Conservation (phyloP, 768 basidiomycete genomes). For the Astraeus odoratus region DNA sequence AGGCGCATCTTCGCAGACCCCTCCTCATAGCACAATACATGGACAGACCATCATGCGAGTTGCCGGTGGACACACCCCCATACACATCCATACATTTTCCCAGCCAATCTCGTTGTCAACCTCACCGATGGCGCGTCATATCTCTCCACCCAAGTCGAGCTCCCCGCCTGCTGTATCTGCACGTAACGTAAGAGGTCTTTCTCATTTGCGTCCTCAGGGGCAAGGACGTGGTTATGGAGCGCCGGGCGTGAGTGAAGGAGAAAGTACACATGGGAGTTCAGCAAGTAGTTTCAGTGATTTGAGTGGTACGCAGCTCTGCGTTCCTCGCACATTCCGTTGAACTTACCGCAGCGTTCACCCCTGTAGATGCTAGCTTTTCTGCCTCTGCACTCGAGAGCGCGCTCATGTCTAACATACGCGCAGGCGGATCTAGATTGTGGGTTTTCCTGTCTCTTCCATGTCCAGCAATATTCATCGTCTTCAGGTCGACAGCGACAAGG, state of each 20-base stretch:
- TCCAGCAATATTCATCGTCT: background rate
- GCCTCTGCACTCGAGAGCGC: conserved; percentile 78
- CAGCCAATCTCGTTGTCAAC: conserved; percentile 7
- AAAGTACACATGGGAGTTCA: conserved; percentile 62
- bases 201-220: conserved; percentile 38
- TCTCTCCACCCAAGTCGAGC: conserved; percentile 49
- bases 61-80: background rate
- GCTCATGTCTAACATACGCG: conserved; percentile 65
- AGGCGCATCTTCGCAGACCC: background rate
- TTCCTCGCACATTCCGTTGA: background rate
- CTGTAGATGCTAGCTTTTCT: conserved; percentile 63
- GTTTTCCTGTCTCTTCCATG: conserved; percentile 23
- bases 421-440: conserved; percentile 63
- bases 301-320: conserved; percentile 50
- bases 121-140: conserved; percentile 41
- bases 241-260: conserved; percentile 42
- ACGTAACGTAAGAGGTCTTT: conserved; percentile 46
- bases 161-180: conserved; percentile 56
- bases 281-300: conserved; percentile 83
- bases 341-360: background rate
- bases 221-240: conserved; percentile 32
- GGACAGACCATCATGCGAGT: no score
- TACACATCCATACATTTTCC: conserved; percentile 28
- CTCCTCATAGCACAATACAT: background rate
- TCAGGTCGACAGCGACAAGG: conserved; percentile 30